phyloP scores from a whole-genome alignment of 768 basidiomycete genomes.

The Paxillus rubicundulus region DNA sequence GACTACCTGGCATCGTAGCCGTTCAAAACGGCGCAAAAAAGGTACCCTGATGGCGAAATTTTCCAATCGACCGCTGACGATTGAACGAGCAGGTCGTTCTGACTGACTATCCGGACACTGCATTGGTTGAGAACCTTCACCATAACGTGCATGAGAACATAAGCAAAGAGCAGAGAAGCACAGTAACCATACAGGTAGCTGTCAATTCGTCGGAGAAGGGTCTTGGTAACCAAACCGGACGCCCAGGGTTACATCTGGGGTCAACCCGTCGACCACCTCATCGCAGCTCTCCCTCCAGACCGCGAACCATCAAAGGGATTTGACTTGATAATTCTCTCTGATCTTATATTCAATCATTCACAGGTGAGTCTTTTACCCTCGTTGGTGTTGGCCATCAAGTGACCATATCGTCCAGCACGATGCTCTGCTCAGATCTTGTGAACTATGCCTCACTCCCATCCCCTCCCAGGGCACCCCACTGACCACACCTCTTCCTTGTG shows the following conservation, averaged over 20 bases:
- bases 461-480: conserved; percentile 17
- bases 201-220: conserved; percentile 30
- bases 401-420: conserved; percentile 55
- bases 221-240: not conserved
- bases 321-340: conserved; percentile 84
- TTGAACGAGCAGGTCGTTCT: conserved; percentile 59
- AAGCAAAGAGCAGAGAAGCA: conserved; percentile 10
- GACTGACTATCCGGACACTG: conserved; percentile 89
- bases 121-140: conserved; percentile 71
- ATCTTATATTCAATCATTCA: conserved; percentile 93
- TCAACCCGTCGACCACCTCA: conserved; percentile 37
- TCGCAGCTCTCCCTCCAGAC: conserved; percentile 27
- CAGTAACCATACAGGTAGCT: conserved; percentile 35
- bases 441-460: conserved; percentile 33
- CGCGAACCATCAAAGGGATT: conserved; percentile 40
- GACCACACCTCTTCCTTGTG: conserved; percentile 30
- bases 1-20: conserved; percentile 77
- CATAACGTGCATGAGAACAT: conserved; percentile 68
- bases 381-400: not conserved
- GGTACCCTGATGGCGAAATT: conserved; percentile 35
- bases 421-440: conserved; percentile 75
- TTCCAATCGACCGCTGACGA: not conserved
- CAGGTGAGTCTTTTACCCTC: conserved; percentile 48
- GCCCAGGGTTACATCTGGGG: conserved; percentile 85
- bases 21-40: conserved; percentile 66